These are phyloP conservation scores for Pontederia paniculata DNA, from an alignment of 176 grass and related monocot genomes.

Conservation along the genomic window DNA sequence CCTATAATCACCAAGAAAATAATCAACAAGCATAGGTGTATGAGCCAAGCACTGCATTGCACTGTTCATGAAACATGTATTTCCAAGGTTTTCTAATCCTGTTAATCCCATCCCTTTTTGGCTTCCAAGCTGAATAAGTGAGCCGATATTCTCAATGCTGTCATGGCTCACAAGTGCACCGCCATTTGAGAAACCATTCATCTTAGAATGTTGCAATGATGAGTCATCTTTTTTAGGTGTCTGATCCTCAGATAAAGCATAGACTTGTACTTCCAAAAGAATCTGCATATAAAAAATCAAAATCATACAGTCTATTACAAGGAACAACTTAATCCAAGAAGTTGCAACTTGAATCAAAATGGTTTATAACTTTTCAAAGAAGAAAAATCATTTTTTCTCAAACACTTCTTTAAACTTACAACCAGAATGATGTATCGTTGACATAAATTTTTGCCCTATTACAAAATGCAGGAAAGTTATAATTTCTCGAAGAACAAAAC, in stretches of 20 bases:
- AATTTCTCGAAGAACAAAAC: too few species aligned
- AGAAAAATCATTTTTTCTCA: too few species aligned
- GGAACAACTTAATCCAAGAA: too few species aligned
- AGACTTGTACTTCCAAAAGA: slow-evolving; percentile 84
- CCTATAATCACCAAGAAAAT: slow-evolving; percentile 78
- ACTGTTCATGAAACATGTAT: slow-evolving; percentile 99
- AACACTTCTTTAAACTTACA: too few species aligned
- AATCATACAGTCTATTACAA: slow-evolving; percentile 14
- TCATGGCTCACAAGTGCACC: slow-evolving; percentile 13
- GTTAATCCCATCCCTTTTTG: slow-evolving; percentile 49
- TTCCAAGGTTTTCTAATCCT: slow-evolving; percentile 93
- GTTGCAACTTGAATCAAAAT: slow-evolving; percentile 5
- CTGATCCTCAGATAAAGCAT: slow-evolving; percentile 41
- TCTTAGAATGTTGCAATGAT: slow-evolving; percentile 22
- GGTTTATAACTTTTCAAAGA: too few species aligned
- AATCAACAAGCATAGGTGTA: slow-evolving; percentile 70
- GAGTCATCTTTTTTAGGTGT: slow-evolving; percentile 36
- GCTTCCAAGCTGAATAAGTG: slow-evolving; percentile 30
- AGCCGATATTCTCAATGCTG: slow-evolving; percentile 40
- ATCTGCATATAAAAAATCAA: slow-evolving; percentile 46
- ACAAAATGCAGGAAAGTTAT: too few species aligned
- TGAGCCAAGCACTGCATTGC: slow-evolving; percentile 95
- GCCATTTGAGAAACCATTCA: not conserved
- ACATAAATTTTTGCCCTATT: too few species aligned
- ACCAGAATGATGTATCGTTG: too few species aligned